Conservation (phyloP, 768 basidiomycete genomes). For the Cystobasidium tubakii region DNA sequence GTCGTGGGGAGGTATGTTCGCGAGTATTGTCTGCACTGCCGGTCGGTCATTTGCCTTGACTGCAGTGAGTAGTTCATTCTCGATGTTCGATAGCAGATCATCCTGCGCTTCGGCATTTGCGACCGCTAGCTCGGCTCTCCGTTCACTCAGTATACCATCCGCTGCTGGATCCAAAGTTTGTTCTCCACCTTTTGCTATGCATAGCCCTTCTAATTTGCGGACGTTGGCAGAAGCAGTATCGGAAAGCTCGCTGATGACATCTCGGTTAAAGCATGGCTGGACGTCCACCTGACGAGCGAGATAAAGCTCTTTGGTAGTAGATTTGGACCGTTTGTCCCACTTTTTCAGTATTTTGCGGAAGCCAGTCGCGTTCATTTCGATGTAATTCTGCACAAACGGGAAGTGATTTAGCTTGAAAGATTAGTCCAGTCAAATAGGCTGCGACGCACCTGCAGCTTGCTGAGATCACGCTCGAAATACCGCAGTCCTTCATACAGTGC, state of each 20-base stretch:
- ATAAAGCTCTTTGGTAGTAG: constrained; percentile 92
- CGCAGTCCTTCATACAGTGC: constrained; percentile 95
- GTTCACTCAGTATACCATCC: constrained; percentile 43
- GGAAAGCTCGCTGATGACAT: constrained; percentile 91
- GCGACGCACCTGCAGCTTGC: constrained; percentile 74
- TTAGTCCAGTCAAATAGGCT: neutral
- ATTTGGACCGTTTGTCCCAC: constrained; percentile 93
- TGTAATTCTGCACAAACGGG: constrained; percentile 63
- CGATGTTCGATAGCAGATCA: constrained; percentile 45
- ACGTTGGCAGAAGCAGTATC: constrained; percentile 56
- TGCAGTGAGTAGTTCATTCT: constrained; percentile 42
- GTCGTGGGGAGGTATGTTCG: constrained; percentile 54
- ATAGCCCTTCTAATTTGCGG: constrained; percentile 34
- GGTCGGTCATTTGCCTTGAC: constrained; percentile 65
- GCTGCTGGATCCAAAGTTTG: constrained; percentile 35
- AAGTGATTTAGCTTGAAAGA: neutral
- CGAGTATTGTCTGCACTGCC: constrained; percentile 81
- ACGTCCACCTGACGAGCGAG: constrained; percentile 93
- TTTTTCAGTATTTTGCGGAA: constrained; percentile 98
- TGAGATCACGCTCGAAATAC: constrained; percentile 84
- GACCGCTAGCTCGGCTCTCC: constrained; percentile 39
- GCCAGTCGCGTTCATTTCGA: constrained; percentile 93
- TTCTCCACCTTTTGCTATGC: constrained; percentile 33
- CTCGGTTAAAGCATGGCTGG: constrained; percentile 56
- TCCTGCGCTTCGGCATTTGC: constrained; percentile 46